Conservation (phyloP, 2,329 filamentous ascomycete species). For the Rutstroemia sp. region DNA sequence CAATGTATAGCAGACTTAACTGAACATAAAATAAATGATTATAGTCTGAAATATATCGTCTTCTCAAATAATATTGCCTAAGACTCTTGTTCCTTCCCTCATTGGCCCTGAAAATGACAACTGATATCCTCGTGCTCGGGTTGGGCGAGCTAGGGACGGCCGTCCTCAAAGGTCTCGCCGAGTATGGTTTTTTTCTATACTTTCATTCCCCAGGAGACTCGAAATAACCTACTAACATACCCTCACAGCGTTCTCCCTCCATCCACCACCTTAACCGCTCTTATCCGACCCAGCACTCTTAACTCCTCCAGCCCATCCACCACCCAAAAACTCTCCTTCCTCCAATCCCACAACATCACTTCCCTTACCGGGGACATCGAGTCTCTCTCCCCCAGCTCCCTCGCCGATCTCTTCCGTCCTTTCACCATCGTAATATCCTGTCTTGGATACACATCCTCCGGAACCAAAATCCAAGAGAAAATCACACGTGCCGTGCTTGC, state of each 20-base stretch:
- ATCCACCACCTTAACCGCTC: conserved; percentile 40
- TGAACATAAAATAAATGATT: no score
- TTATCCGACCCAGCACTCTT: conserved; percentile 39
- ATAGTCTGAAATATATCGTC: no score
- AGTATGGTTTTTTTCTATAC: not conserved
- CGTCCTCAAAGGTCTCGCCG: conserved; percentile 35
- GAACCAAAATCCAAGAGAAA: conserved; percentile 49
- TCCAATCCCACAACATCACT: conserved; percentile 20
- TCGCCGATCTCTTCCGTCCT: conserved; percentile 37
- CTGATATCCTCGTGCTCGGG: conserved; percentile 51
- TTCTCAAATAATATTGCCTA: no score
- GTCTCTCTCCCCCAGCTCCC: conserved; percentile 26
- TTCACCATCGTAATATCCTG: conserved; percentile 52
- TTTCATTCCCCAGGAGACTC: not conserved
- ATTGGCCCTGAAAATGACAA: not conserved
- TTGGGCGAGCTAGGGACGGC: conserved; percentile 58
- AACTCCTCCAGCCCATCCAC: conserved; percentile 22
- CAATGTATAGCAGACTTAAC: no score
- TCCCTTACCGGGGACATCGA: conserved; percentile 29
- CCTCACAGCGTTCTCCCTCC: conserved; percentile 38
- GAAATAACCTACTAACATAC: conserved; percentile 18
- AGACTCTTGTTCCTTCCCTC: no score
- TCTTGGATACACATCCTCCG: conserved; percentile 49
- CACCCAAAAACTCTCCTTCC: conserved; percentile 36
- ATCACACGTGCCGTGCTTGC: conserved; percentile 47